Evolutionary conservation across 805 yeast genomes (phyloP).

Genomic region (Cyberlindnera xishuangbannaensis): DNA sequence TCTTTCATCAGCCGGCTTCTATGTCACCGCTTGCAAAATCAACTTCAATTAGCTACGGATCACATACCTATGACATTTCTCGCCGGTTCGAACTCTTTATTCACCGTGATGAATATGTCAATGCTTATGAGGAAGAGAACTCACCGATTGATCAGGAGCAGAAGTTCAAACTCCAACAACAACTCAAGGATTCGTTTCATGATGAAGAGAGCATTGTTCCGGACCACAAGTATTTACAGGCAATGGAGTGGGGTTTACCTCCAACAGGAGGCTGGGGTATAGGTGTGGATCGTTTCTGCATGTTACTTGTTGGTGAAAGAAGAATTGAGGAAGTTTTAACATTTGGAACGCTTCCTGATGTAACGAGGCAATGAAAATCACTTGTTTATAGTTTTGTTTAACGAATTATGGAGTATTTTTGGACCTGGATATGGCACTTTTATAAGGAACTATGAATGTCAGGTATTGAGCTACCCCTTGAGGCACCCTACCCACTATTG

Average conservation of each 20-base stretch:
- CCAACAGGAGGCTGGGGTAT: conserved; percentile 99
- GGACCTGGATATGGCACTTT: too few relatives aligned
- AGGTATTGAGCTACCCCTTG: too few relatives aligned
- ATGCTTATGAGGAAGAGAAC: conserved; percentile 96
- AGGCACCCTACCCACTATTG: too few relatives aligned
- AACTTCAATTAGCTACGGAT: conserved; percentile 25
- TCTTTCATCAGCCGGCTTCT: conserved; percentile 76
- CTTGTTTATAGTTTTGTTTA: not conserved
- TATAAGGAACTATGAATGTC: too few relatives aligned
- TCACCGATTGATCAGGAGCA: conserved; percentile 64
- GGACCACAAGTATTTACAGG: conserved; percentile 63
- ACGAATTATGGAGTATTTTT: not conserved
- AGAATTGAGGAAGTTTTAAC: conserved; percentile 73
- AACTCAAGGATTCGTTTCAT: conserved; percentile 37
- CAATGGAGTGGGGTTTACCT: conserved; percentile 91
- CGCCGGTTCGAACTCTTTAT: conserved; percentile 82
- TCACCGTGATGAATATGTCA: conserved; percentile 72
- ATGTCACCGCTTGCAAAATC: conserved; percentile 90
- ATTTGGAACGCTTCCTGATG: conserved; percentile 72
- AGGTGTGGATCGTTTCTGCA: conserved; percentile 83
- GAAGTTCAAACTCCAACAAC: conserved; percentile 60
- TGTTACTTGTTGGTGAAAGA: conserved; percentile 60
- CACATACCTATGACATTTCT: conserved; percentile 38
- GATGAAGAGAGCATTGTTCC: conserved; percentile 65
- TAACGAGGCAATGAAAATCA: conserved; percentile 45